Conservation (phyloP, 75 land plant genomes). For the Cunninghamia lanceolata region DNA sequence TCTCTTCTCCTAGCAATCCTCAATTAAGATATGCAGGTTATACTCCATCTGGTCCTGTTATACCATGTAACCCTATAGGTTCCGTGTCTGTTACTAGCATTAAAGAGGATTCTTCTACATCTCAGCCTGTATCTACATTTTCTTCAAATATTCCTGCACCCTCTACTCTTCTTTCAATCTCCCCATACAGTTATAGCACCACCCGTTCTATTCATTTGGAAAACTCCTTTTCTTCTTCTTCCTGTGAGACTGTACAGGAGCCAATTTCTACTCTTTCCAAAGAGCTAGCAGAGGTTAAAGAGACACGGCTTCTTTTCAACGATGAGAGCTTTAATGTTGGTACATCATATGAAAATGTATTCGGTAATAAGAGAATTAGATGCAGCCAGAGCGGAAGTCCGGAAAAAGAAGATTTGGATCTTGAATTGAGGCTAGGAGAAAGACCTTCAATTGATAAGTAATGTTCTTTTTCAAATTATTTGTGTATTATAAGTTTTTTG, state of each 20-base stretch:
- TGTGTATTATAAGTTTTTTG: background rate
- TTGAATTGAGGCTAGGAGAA: constrained; percentile 62
- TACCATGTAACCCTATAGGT: background rate
- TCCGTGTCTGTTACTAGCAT: background rate
- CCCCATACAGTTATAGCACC: background rate
- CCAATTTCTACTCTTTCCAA: background rate
- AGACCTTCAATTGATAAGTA: constrained; percentile 31
- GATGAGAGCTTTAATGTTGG: too few species aligned
- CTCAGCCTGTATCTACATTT: background rate
- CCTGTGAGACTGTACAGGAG: background rate
- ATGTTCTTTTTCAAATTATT: background rate
- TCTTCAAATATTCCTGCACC: background rate
- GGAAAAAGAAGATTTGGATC: constrained; percentile 47
- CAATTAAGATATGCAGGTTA: background rate
- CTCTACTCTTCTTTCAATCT: background rate
- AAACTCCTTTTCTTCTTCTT: background rate
- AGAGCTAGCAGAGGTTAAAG: background rate
- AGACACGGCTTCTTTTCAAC: background rate
- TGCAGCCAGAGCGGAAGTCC: background rate
- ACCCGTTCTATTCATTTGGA: background rate
- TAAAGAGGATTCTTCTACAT: background rate
- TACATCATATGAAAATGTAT: background rate
- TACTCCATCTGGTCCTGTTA: background rate
- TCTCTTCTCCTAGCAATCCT: background rate
- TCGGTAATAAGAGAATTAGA: background rate